phyloP scores from a whole-genome alignment of 2,329 filamentous ascomycete species.

The Lachnellula arida region DNA sequence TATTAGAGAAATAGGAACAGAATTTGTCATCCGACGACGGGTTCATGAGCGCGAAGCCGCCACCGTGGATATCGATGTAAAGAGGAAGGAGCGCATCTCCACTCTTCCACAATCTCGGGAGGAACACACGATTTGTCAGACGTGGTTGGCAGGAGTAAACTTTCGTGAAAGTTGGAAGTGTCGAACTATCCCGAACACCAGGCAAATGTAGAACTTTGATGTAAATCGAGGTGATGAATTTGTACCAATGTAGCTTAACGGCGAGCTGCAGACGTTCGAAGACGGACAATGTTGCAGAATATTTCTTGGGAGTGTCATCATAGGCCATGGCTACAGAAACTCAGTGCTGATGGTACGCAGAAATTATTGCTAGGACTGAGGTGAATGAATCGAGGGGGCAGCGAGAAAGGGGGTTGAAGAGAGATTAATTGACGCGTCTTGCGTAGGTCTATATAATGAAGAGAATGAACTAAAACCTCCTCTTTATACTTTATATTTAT shows the following conservation, averaged over 20 bases:
- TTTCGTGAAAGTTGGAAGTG: conserved; percentile 20
- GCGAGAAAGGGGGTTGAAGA: not conserved
- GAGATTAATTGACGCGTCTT: too few relatives aligned
- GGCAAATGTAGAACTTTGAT: conserved; percentile 12
- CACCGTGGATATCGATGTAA: conserved; percentile 48
- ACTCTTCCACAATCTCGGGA: conserved; percentile 23
- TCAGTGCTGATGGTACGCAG: not conserved
- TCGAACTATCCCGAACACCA: conserved; percentile 12
- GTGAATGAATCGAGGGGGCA: not conserved
- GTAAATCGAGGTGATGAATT: conserved; percentile 6
- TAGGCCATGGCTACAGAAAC: not conserved
- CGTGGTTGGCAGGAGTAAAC: conserved; percentile 19
- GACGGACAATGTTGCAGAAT: conserved; percentile 1
- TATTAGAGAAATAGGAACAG: conserved; percentile 40
- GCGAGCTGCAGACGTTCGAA: conserved; percentile 6
- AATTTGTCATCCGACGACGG: conserved; percentile 43
- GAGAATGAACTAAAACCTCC: too few relatives aligned
- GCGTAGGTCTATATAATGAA: too few relatives aligned
- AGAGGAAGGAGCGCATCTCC: conserved; percentile 32
- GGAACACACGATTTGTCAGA: conserved; percentile 36
- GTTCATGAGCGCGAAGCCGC: conserved; percentile 44
- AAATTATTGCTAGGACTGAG: not conserved
- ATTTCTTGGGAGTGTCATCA: not conserved
- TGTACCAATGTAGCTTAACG: conserved; percentile 11
- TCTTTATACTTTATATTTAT: too few relatives aligned